Evolutionary conservation across 768 basidiomycete species (phyloP).

Genomic region (Tricholoma sp.): DNA sequence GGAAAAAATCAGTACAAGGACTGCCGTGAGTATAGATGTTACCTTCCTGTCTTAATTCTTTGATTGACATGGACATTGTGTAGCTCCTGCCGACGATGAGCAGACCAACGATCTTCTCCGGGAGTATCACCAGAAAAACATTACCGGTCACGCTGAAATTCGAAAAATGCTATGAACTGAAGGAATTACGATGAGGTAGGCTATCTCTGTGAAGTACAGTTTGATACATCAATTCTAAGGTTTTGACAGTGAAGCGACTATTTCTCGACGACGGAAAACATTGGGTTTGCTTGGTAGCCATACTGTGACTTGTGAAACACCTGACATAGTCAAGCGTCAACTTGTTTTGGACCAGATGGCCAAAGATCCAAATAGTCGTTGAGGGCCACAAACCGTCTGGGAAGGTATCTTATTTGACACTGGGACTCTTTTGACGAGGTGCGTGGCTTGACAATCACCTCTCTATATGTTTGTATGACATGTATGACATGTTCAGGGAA

Average conservation of each 20-base stretch:
- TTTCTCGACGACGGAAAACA: slow-evolving; percentile 20
- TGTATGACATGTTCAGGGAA: too few species aligned
- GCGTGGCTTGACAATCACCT: slow-evolving; percentile 18
- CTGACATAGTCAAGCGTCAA: slow-evolving; percentile 21
- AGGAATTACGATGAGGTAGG: slow-evolving; percentile 23
- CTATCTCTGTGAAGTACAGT: too few species aligned
- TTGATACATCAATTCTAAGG: too few species aligned
- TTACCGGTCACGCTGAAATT: slow-evolving; percentile 21
- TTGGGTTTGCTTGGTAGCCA: slow-evolving; percentile 24
- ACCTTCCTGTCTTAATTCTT: too few species aligned
- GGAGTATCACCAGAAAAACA: slow-evolving; percentile 22
- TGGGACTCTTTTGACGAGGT: too few species aligned
- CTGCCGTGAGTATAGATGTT: too few species aligned
- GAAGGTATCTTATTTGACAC: slow-evolving; percentile 22
- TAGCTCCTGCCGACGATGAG: too few species aligned
- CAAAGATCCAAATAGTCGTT: slow-evolving; percentile 24
- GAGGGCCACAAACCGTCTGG: slow-evolving; percentile 22
- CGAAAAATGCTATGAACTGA: slow-evolving; percentile 21
- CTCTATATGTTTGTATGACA: neutral
- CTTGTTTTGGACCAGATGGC: slow-evolving; percentile 29
- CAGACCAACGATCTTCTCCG: too few species aligned
- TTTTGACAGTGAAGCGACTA: slow-evolving; percentile 19
- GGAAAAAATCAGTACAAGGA: too few species aligned
- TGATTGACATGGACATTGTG: too few species aligned
- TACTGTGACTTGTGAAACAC: slow-evolving; percentile 19